Evolutionary conservation across 164 flowering plant species (phyloP), one percentile per base, ranked within the genome.

Genomic region (Tinospora cordifolia): DNA sequence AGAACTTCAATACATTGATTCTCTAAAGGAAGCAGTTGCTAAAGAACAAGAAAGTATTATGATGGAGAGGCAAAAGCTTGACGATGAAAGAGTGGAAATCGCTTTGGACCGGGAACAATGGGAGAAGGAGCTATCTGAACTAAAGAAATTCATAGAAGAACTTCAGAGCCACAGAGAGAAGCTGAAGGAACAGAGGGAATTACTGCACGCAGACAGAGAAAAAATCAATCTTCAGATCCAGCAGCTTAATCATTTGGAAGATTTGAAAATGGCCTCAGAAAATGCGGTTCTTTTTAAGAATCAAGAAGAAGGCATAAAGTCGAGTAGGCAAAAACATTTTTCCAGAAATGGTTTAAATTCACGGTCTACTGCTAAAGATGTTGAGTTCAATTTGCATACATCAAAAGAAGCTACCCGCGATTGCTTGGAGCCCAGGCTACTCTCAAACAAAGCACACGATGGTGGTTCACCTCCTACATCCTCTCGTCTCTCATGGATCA

Each of bases 111-210:
- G 92, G 69, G 89, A 91, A 70, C 77, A 76, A 64, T 87, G 97
- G 69, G 90, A 85, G 69, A 82, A 74, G 68, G 99, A 90, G 78
- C 88, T 89, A 92, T 82, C 83, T 21, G 94, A 86, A 68, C 77
- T 95, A 24, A 87, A 74, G 71, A 81, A 75, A 69, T 80, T 85
- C 26, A 87, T 95, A 67, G 90, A 95, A 75, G 98, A 92, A 72
- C 93, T 95, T 68, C 83, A 87, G 72, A 57, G 83, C 69, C 99
- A 92, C 72, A 87, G 88, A 59, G 83, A 86, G 75, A 92, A 88
- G 69, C 76, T 92, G 51, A 84, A 87, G 79, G 79, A 87, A 63
- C 99, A 95, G 75, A 83, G 98, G 71, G 92, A 90, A 73, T 60
- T 84, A 65, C 75, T 95, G 71, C 94, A 82, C 75, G 84, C 82